Base-by-base conservation (phyloP, 208 protist genomes). In the Strigomonas galati region DNA sequence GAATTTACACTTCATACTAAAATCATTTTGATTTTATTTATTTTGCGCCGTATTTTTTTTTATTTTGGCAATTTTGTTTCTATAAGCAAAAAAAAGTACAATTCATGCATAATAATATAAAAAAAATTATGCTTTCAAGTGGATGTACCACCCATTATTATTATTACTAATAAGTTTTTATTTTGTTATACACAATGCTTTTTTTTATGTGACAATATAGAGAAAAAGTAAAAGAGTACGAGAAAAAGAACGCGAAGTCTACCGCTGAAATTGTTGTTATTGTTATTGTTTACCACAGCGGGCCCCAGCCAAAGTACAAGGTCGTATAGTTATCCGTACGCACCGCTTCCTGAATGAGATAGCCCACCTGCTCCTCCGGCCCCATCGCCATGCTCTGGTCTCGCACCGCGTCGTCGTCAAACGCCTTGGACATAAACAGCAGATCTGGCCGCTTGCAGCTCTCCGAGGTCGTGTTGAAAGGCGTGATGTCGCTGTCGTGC, bases 301-400 rank as follows among this genome's bases (percentile, higher is more conserved):
- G 93, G 1, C 87, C 89, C 93, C 93, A 97, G 32, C 93, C 93
- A 76, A 95, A 93, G 75, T 95, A 97, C 61, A 95, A 62, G 31
- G 86, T 89, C 24, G 90, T 82, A 73, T 92, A 92, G 71, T 97
- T 97, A 59, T 97, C 87, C 17, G 89, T 55, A 9, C 84, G 77
- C 10, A 90, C 94, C 9, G 90, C 86, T 55, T 97, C 90, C 27
- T 89, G 77, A 62, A 97, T 95, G 32, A 97, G 74, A 62, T 89
- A 88, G 67, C 89, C 76, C 15, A 97, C 91, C 71, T 97, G 93
- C 60, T 85, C 60, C 57, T 80, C 77, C 24, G 87, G 65, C 21
- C 75, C 66, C 62, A 93, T 81, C 44, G 75, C 77, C 59, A 83
- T 69, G 0, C 60, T 57, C 62, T 87, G 71, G 28, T 46, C 71